Evolutionary conservation across 768 basidiomycete species (phyloP).

Genomic region (Tephrocybe sp.): DNA sequence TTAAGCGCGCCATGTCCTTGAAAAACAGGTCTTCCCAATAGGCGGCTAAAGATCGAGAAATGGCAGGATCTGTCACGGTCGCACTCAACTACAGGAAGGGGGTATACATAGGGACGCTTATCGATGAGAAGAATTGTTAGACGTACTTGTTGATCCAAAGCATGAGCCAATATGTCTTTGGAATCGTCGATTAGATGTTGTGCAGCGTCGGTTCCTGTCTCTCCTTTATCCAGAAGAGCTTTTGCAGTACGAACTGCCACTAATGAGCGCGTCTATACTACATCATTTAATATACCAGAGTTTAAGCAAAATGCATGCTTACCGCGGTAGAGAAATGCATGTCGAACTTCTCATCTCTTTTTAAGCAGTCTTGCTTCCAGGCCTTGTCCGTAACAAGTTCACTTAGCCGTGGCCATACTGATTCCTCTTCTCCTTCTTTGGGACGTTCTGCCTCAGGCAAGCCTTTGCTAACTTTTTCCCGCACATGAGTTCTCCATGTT

Average conservation of each 20-base stretch:
- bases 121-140: not conserved
- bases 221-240: slow-evolving; percentile 37
- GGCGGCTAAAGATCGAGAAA: slow-evolving; percentile 78
- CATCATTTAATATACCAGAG: slow-evolving; percentile 15
- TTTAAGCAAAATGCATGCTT: slow-evolving; percentile 27
- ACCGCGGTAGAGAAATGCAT: slow-evolving; percentile 85
- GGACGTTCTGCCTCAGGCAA: slow-evolving; percentile 51
- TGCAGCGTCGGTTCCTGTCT: slow-evolving; percentile 42
- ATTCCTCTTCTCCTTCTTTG: slow-evolving; percentile 45
- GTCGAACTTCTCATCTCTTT: slow-evolving; percentile 87
- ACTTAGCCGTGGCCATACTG: slow-evolving; percentile 53
- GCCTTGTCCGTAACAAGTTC: slow-evolving; percentile 47
- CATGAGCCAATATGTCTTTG: slow-evolving; percentile 69
- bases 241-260: slow-evolving; percentile 54
- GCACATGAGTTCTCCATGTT: slow-evolving; percentile 68
- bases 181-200: slow-evolving; percentile 67
- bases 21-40: slow-evolving; percentile 92
- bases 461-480: slow-evolving; percentile 61
- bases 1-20: slow-evolving; percentile 86
- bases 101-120: slow-evolving; percentile 9
- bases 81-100: slow-evolving; percentile 58
- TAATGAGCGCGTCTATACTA: slow-evolving; percentile 44
- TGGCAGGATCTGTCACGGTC: slow-evolving; percentile 81
- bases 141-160: slow-evolving; percentile 72
- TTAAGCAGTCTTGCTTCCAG: slow-evolving; percentile 72